phyloP scores from a whole-genome alignment of 352 stramenopile genomes.

The Globisporangium echinulatum region DNA sequence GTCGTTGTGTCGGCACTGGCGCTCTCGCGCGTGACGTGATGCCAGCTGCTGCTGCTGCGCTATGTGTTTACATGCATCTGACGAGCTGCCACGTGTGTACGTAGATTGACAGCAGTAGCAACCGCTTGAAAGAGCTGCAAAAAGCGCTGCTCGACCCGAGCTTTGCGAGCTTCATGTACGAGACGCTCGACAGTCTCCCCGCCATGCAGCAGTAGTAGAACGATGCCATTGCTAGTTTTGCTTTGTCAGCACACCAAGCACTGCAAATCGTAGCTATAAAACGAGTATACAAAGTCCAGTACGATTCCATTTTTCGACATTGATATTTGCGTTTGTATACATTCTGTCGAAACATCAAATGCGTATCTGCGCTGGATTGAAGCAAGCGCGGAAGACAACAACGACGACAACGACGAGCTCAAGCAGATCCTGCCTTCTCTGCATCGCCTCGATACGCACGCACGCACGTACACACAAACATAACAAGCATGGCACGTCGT shows the following conservation, averaged over 20 bases:
- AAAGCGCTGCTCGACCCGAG: slow-evolving; percentile 61
- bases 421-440: background rate
- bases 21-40: background rate
- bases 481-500: slow-evolving; percentile 19
- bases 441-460: background rate
- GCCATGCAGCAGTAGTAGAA: background rate
- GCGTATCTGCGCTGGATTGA: background rate
- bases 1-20: background rate
- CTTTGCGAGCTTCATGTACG: slow-evolving; percentile 79
- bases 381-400: background rate
- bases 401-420: background rate
- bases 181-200: slow-evolving; percentile 52
- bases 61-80: background rate
- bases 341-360: too few relatives aligned
- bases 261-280: too few relatives aligned
- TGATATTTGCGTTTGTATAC: too few relatives aligned
- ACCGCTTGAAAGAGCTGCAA: slow-evolving; percentile 72
- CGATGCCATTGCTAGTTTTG: too few relatives aligned
- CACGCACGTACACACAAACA: background rate
- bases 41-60: background rate
- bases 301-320: too few relatives aligned
- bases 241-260: too few relatives aligned
- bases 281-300: too few relatives aligned
- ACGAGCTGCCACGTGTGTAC: background rate
- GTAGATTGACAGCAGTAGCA: slow-evolving; percentile 55